A percentile compares a stretch with the other conserved stretches of the same genome.
phyloP scores from a whole-genome alignment of 2,329 filamentous ascomycete genomes.

The Exophiala xenobiotica region DNA sequence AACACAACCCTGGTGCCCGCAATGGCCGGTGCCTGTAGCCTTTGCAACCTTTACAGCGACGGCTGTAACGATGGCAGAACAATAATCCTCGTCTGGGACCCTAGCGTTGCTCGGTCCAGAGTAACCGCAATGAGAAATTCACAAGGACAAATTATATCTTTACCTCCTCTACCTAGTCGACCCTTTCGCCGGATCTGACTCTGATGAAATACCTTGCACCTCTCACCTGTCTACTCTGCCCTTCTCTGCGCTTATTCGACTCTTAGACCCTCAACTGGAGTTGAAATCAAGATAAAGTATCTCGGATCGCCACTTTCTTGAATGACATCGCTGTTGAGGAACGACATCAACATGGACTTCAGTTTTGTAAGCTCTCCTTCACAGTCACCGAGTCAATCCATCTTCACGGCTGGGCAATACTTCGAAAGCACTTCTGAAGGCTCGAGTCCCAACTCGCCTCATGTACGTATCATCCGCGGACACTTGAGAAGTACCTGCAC shows the following conservation, averaged over 20 bases:
- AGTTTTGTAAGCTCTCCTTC: slow-evolving; percentile 29
- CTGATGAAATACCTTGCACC: background rate
- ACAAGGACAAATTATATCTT: background rate
- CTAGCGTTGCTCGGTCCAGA: background rate
- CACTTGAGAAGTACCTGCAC: background rate
- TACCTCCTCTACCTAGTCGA: background rate
- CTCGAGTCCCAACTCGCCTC: slow-evolving; percentile 30
- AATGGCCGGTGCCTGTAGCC: background rate
- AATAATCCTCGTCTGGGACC: slow-evolving; percentile 1
- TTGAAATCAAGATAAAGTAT: slow-evolving; percentile 6
- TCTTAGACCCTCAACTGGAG: background rate
- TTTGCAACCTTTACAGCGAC: background rate
- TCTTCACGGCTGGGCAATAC: slow-evolving; percentile 27
- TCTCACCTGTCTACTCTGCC: background rate
- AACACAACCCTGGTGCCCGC: background rate
- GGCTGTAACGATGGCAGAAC: background rate
- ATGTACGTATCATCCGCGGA: slow-evolving; percentile 22
- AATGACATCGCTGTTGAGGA: slow-evolving; percentile 16
- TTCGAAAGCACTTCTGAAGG: slow-evolving; percentile 32
- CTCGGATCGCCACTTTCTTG: slow-evolving; percentile 4
- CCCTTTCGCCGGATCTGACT: background rate
- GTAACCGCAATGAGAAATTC: background rate
- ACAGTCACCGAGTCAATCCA: slow-evolving; percentile 27
- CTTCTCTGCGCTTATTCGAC: slow-evolving; percentile 1
- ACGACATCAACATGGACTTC: slow-evolving; percentile 26